Evolutionary conservation across 192 early-diverging fungal genomes (phyloP).

Genomic region (Dispira simplex): DNA sequence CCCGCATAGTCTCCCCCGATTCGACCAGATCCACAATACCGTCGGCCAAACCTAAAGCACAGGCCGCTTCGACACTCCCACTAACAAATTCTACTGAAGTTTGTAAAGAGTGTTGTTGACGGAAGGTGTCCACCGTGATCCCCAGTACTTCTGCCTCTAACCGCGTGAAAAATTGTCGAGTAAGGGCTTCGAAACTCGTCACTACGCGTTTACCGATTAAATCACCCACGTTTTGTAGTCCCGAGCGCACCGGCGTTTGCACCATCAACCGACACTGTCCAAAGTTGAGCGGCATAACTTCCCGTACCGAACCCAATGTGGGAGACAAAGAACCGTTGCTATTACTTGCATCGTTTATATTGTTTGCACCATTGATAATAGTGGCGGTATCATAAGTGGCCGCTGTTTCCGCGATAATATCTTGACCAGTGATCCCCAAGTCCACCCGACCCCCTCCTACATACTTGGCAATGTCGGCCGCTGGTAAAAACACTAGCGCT

Average conservation of each 20-base stretch:
- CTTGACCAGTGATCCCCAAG: conserved; percentile 92
- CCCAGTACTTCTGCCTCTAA: conserved; percentile 43
- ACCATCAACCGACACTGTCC: conserved; percentile 87
- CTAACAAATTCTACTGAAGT: conserved; percentile 78
- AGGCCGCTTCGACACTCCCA: conserved; percentile 93
- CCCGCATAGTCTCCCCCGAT: conserved; percentile 98
- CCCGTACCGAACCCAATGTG: conserved; percentile 17
- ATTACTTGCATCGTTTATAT: too few relatives aligned
- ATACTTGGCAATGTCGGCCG: conserved; percentile 91
- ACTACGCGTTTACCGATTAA: conserved; percentile 89
- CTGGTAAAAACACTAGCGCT: conserved; percentile 88
- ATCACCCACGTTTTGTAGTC: conserved; percentile 32
- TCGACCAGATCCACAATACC: conserved; percentile 76
- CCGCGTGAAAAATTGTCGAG: conserved; percentile 46
- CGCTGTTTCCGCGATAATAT: conserved; percentile 77
- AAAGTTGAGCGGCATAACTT: conserved; percentile 71
- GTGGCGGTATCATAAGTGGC: too few relatives aligned
- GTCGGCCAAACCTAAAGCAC: conserved; percentile 90
- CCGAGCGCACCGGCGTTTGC: conserved; percentile 62
- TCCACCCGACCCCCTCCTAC: conserved; percentile 93
- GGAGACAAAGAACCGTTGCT: too few relatives aligned
- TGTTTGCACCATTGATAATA: too few relatives aligned
- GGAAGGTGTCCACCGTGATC: neutral
- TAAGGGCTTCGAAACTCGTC: conserved; percentile 72
- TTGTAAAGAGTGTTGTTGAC: conserved; percentile 17